phyloP scores from a whole-genome alignment of 768 basidiomycete genomes.

The Candolleomyces aberdarensis region DNA sequence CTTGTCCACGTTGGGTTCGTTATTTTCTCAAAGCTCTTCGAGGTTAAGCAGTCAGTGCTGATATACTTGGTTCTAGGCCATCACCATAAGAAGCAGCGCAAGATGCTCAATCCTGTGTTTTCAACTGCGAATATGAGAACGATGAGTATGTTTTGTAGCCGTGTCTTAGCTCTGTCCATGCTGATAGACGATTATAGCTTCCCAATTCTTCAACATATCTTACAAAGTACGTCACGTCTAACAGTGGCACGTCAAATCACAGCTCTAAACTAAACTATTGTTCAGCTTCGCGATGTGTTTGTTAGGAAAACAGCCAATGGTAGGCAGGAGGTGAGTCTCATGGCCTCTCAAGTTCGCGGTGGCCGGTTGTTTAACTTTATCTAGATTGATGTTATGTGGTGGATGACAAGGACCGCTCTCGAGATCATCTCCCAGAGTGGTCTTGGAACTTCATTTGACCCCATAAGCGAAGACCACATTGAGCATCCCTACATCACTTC shows the following conservation, averaged over 20 bases:
- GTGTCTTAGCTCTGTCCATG: background rate
- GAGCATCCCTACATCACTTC: conserved; percentile 27
- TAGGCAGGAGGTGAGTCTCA: background rate
- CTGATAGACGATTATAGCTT: background rate
- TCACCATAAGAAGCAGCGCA: conserved; percentile 24
- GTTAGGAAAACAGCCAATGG: conserved; percentile 15
- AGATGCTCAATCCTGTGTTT: conserved; percentile 30
- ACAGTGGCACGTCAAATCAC: background rate
- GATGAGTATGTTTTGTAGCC: conserved; percentile 9
- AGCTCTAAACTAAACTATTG: too few relatives aligned
- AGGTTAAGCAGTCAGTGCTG: conserved; percentile 14
- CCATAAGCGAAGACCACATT: conserved; percentile 25
- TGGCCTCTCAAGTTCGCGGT: background rate
- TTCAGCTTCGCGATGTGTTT: conserved; percentile 25
- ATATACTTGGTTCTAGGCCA: conserved; percentile 15
- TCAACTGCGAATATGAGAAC: conserved; percentile 21
- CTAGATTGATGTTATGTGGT: conserved; percentile 25
- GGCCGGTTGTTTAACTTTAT: background rate
- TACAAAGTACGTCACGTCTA: conserved; percentile 5
- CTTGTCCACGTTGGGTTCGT: conserved; percentile 8
- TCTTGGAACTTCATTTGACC: conserved; percentile 35
- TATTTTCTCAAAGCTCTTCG: conserved; percentile 8
- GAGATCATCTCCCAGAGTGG: conserved; percentile 23
- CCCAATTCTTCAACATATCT: background rate
- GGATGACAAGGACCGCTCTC: conserved; percentile 28